Evolutionary conservation across 1,284 basidiomycete species (phyloP).

Genomic region (Pholiota adiposa): DNA sequence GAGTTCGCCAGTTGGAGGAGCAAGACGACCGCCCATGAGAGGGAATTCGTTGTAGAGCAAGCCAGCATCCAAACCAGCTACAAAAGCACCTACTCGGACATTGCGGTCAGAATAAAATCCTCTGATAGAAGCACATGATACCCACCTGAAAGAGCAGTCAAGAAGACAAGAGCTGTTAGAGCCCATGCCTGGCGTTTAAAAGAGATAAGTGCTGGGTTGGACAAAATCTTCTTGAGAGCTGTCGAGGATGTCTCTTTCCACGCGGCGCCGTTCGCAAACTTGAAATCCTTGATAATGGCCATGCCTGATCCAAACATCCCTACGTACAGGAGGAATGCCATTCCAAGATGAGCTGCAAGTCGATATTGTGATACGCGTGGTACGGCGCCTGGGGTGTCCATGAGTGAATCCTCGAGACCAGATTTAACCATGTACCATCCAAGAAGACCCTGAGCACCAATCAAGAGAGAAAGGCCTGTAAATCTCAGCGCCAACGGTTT

Average conservation of each 20-base stretch:
- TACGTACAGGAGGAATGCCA: slow-evolving; percentile 89
- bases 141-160: slow-evolving; percentile 89
- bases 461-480: slow-evolving; percentile 73
- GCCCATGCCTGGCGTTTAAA: slow-evolving; percentile 67
- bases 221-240: slow-evolving; percentile 36
- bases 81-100: slow-evolving; percentile 80
- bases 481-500: slow-evolving; percentile 67
- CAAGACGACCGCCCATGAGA: slow-evolving; percentile 89
- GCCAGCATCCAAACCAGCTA: slow-evolving; percentile 97
- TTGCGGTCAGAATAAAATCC: slow-evolving; percentile 1
- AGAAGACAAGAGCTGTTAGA: slow-evolving; percentile 78
- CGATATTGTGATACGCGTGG: slow-evolving; percentile 97
- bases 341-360: slow-evolving; percentile 91
- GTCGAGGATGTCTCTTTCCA: slow-evolving; percentile 47
- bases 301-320: slow-evolving; percentile 91
- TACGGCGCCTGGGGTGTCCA: slow-evolving; percentile 82
- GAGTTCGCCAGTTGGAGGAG: slow-evolving; percentile 86
- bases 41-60: slow-evolving; percentile 98
- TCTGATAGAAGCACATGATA: background rate
- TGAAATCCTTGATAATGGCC: slow-evolving; percentile 81
- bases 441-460: slow-evolving; percentile 89
- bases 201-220: slow-evolving; percentile 56
- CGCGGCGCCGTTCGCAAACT: slow-evolving; percentile 56
- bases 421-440: slow-evolving; percentile 99
- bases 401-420: slow-evolving; percentile 84